Conservation (phyloP, 2,329 filamentous ascomycete genomes). For the Penicillium paneum region DNA sequence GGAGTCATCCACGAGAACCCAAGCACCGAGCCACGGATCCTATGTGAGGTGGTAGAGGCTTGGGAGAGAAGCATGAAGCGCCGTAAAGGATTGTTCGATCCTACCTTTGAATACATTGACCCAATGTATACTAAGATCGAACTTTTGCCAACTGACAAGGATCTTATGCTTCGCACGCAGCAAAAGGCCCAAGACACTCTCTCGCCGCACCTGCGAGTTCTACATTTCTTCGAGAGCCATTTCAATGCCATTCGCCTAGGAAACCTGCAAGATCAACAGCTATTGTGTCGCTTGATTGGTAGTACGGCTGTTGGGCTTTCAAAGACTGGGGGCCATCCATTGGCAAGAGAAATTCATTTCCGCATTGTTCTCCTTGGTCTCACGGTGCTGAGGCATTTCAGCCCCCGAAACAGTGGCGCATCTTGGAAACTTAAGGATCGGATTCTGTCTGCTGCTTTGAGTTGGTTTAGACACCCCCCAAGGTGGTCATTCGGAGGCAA, state of each 20-base stretch:
- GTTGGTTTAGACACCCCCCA: slow-evolving; percentile 81
- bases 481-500: slow-evolving; percentile 97
- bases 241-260: slow-evolving; percentile 90
- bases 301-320: slow-evolving; percentile 73
- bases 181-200: slow-evolving; percentile 78
- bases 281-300: slow-evolving; percentile 78
- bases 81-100: slow-evolving; percentile 76
- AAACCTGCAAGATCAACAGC: slow-evolving; percentile 73
- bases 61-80: slow-evolving; percentile 83
- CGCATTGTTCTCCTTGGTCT: slow-evolving; percentile 81
- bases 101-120: slow-evolving; percentile 68
- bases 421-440: slow-evolving; percentile 86
- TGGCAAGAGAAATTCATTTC: slow-evolving; percentile 89
- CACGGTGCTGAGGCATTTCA: slow-evolving; percentile 70
- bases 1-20: slow-evolving; percentile 97
- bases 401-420: slow-evolving; percentile 59
- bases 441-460: slow-evolving; percentile 77
- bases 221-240: slow-evolving; percentile 90
- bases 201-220: slow-evolving; percentile 76
- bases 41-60: slow-evolving; percentile 82
- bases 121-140: slow-evolving; percentile 90
- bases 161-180: slow-evolving; percentile 68
- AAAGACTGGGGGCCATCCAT: slow-evolving; percentile 70
- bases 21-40: slow-evolving; percentile 76
- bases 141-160: slow-evolving; percentile 85